phyloP scores from a whole-genome alignment of 2,329 filamentous ascomycete species.

The Elsinoe batatas region DNA sequence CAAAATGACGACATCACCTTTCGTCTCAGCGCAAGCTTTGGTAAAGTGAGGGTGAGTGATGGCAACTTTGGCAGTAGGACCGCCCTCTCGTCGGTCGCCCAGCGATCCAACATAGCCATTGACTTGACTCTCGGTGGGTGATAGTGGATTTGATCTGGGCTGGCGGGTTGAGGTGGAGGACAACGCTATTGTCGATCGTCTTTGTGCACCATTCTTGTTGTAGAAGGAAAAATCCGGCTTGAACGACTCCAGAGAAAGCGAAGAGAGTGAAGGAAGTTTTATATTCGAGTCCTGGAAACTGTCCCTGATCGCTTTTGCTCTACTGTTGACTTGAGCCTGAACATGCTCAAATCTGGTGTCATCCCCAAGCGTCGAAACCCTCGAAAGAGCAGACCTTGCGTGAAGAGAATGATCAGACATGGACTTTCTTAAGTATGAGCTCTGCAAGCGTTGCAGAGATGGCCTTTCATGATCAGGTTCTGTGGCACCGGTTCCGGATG shows the following conservation, averaged over 20 bases:
- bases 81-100: conserved; percentile 10
- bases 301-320: conserved; percentile 83
- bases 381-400: conserved; percentile 63
- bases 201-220: neutral
- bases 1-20: conserved; percentile 77
- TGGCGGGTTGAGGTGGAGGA: neutral
- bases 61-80: conserved; percentile 19
- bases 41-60: conserved; percentile 42
- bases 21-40: conserved; percentile 56
- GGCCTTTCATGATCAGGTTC: neutral
- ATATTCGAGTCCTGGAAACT: conserved; percentile 77
- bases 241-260: conserved; percentile 40
- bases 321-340: conserved; percentile 74
- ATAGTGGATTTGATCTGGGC: neutral
- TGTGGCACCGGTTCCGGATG: neutral
- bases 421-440: conserved; percentile 43
- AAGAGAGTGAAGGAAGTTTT: conserved; percentile 43
- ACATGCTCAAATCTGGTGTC: conserved; percentile 72
- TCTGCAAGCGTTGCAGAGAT: conserved; percentile 11
- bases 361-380: conserved; percentile 74
- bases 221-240: conserved; percentile 30
- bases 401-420: conserved; percentile 69
- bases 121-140: conserved; percentile 4
- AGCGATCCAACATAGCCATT: neutral
- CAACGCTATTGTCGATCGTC: neutral